Conservation (phyloP, 2,329 filamentous ascomycete genomes). For the Alternaria burnsii region DNA sequence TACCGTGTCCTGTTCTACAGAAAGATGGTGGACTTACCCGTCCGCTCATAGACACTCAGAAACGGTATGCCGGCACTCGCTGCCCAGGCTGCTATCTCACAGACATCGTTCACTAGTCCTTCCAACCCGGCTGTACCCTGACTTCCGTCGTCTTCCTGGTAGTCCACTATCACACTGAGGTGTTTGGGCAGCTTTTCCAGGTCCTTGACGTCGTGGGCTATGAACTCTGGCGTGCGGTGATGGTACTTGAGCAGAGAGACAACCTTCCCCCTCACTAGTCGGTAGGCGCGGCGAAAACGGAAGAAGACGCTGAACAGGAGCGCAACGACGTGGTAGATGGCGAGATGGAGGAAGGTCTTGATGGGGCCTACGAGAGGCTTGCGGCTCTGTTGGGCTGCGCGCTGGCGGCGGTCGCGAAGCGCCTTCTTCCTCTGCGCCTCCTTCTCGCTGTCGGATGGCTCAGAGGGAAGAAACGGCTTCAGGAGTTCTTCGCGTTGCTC, state of each 20-base stretch:
- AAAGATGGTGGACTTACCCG: slow-evolving; percentile 65
- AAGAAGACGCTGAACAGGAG: slow-evolving; percentile 89
- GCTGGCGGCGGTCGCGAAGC: slow-evolving; percentile 23
- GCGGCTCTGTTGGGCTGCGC: slow-evolving; percentile 17
- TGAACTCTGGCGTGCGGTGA: slow-evolving; percentile 92
- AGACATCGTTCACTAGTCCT: slow-evolving; percentile 85
- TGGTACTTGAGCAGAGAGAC: slow-evolving; percentile 91
- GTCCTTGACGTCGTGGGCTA: slow-evolving; percentile 82
- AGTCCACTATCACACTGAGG: slow-evolving; percentile 82
- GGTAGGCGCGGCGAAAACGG: slow-evolving; percentile 79
- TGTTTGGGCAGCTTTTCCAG: slow-evolving; percentile 82
- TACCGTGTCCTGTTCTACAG: neutral
- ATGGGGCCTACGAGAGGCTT: slow-evolving; percentile 64
- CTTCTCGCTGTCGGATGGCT: slow-evolving; percentile 40
- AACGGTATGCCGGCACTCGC: slow-evolving; percentile 86
- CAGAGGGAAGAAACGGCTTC: slow-evolving; percentile 61
- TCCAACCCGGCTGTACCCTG: slow-evolving; percentile 79
- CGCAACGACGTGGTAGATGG: slow-evolving; percentile 76
- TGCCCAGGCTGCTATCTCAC: slow-evolving; percentile 93
- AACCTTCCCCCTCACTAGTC: slow-evolving; percentile 78
- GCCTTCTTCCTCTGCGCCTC: slow-evolving; percentile 21
- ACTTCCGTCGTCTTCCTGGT: slow-evolving; percentile 68
- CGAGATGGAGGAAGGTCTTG: slow-evolving; percentile 68
- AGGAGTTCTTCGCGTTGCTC: slow-evolving; percentile 62
- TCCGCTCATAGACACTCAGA: slow-evolving; percentile 91